Evolutionary conservation across 2,329 filamentous ascomycete genomes (phyloP).

Genomic region (Xylariomycetidae sp.): DNA sequence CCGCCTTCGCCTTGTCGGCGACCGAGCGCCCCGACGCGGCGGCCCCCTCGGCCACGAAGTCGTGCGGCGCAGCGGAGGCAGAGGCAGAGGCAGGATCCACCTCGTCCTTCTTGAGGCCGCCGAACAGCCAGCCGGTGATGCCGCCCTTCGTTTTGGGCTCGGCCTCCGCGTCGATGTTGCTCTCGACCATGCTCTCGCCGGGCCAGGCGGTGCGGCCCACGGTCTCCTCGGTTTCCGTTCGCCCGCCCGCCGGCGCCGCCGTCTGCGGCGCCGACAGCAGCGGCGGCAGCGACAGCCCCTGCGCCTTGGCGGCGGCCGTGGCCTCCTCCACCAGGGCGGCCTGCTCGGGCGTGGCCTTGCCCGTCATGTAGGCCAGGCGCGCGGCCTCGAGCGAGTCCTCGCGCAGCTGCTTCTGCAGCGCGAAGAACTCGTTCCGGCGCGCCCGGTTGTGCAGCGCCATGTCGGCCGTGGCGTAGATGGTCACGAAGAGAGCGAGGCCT

Average conservation of each 20-base stretch:
- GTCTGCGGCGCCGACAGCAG: conserved; percentile 39
- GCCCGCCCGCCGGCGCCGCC: conserved; percentile 16
- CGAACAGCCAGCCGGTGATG: conserved; percentile 31
- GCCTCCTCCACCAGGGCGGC: conserved; percentile 51
- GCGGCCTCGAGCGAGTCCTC: conserved; percentile 51
- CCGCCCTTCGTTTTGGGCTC: conserved; percentile 19
- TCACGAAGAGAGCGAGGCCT: conserved; percentile 51
- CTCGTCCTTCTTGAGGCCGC: conserved; percentile 32
- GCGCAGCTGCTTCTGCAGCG: conserved; percentile 47
- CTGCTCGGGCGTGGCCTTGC: conserved; percentile 51
- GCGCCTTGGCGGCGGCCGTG: conserved; percentile 39
- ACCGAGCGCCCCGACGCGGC: conserved; percentile 21
- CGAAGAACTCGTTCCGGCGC: conserved; percentile 52
- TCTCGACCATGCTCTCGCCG: conserved; percentile 17
- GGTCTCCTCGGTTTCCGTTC: conserved; percentile 24
- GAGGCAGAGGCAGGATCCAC: conserved; percentile 1
- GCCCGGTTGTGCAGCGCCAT: conserved; percentile 57
- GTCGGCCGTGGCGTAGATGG: conserved; percentile 54
- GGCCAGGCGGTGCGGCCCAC: conserved; percentile 19
- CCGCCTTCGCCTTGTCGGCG: conserved; percentile 35
- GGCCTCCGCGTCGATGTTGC: conserved; percentile 10
- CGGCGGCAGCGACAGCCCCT: conserved; percentile 43
- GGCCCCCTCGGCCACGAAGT: conserved; percentile 27
- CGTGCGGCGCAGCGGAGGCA: conserved; percentile 11
- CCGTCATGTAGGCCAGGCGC: conserved; percentile 54